Percentiles rank a stretch among this genome's conserved stretches.
Evolutionary conservation across 805 yeast genomes (phyloP).

Genomic region (Metschnikowia kunwiensis): DNA sequence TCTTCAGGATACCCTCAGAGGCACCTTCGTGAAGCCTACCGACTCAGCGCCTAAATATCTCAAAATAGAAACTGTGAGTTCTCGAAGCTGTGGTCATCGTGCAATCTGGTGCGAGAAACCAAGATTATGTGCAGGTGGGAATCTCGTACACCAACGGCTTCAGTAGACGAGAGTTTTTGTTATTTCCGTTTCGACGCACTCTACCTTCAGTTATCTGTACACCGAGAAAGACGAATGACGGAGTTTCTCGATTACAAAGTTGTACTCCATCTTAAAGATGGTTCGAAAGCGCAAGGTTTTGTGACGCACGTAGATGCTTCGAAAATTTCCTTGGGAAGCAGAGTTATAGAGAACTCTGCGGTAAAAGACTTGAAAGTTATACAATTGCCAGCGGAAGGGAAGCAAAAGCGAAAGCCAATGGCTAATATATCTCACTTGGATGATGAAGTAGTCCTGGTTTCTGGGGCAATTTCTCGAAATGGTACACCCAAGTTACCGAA

Average conservation of each 20-base stretch:
- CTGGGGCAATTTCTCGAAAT: slow-evolving; percentile 11
- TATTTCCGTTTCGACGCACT: too few relatives aligned
- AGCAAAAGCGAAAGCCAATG: slow-evolving; percentile 11
- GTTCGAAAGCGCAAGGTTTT: slow-evolving; percentile 32
- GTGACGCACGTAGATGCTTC: slow-evolving; percentile 32
- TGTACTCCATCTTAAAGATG: slow-evolving; percentile 37
- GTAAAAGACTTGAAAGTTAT: slow-evolving; percentile 56
- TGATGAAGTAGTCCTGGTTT: slow-evolving; percentile 28
- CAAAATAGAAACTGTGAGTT: too few relatives aligned
- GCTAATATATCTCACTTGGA: slow-evolving; percentile 17
- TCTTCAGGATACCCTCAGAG: too few relatives aligned
- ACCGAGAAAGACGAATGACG: too few relatives aligned
- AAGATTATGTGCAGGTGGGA: too few relatives aligned
- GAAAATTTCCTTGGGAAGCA: slow-evolving; percentile 27
- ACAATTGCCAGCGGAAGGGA: slow-evolving; percentile 43
- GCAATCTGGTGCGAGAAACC: too few relatives aligned
- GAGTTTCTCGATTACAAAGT: slow-evolving; percentile 44
- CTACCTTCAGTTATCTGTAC: too few relatives aligned
- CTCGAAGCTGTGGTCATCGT: too few relatives aligned
- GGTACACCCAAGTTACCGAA: slow-evolving; percentile 14
- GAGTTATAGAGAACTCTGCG: slow-evolving; percentile 29
- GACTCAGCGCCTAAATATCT: too few relatives aligned
- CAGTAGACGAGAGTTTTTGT: too few relatives aligned
- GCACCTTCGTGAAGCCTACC: too few relatives aligned
- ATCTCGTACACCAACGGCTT: too few relatives aligned